A percentile compares a stretch with the other conserved stretches of the same genome.
These are phyloP conservation scores for Wickerhamiella slavikovae DNA, from an alignment of 805 yeast genomes.

Conservation along the genomic window DNA sequence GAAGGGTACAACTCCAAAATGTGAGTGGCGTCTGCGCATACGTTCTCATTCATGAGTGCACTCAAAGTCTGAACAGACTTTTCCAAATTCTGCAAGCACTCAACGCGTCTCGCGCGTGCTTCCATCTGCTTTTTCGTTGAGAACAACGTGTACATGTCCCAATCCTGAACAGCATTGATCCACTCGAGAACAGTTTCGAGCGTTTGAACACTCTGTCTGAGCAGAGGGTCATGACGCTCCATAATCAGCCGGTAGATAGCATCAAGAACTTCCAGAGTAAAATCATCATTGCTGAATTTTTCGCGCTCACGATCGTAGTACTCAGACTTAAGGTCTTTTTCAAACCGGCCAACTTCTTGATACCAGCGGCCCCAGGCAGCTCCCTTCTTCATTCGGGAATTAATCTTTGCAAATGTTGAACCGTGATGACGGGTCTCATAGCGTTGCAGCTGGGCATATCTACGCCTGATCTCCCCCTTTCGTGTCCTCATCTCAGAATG, in stretches of 20 bases:
- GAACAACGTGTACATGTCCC: not conserved
- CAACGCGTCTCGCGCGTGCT: not conserved
- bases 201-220: not conserved
- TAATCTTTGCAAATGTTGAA: not conserved
- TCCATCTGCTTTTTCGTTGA: not conserved
- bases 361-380: not conserved
- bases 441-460: too few species aligned
- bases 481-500: constrained; percentile 2
- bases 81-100: too few species aligned
- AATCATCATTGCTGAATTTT: not conserved
- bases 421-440: too few species aligned
- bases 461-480: not conserved
- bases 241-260: not conserved
- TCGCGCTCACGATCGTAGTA: not conserved
- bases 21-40: not conserved
- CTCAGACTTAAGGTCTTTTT: not conserved
- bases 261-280: not conserved
- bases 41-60: not conserved
- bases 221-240: not conserved
- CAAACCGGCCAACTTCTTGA: not conserved
- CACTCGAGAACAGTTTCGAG: not conserved
- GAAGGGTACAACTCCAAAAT: not conserved
- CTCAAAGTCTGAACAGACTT: not conserved
- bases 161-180: not conserved
- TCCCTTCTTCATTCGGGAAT: constrained; percentile 7